phyloP scores from a whole-genome alignment of 78 protist species.

The Isochrysis galbana region DNA sequence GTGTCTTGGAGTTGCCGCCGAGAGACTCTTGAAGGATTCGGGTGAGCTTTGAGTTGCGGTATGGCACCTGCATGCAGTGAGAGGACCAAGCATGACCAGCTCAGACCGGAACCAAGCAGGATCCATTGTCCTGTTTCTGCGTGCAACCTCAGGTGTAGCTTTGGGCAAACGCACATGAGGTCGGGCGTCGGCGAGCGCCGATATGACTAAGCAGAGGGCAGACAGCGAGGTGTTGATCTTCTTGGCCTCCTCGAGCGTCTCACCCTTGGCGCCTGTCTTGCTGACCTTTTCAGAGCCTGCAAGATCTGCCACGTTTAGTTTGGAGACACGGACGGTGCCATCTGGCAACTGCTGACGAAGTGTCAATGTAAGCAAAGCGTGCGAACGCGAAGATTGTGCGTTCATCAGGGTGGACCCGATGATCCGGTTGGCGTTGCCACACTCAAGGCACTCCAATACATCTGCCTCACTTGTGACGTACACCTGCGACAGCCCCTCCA shows the following conservation, averaged over 20 bases:
- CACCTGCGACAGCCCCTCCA: neutral
- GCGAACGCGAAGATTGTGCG: slow-evolving; percentile 60
- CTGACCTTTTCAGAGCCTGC: slow-evolving; percentile 47
- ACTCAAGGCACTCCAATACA: neutral
- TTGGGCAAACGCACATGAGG: neutral
- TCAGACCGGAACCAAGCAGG: no score
- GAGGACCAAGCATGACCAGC: no score
- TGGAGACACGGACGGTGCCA: slow-evolving; percentile 17
- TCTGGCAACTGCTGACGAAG: slow-evolving; percentile 1
- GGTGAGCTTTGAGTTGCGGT: slow-evolving; percentile 90
- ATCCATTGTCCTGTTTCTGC: no score
- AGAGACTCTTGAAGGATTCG: slow-evolving; percentile 71
- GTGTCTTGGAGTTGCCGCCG: slow-evolving; percentile 67
- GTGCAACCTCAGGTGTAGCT: no score
- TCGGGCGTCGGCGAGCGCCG: slow-evolving; percentile 59
- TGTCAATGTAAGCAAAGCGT: slow-evolving; percentile 57
- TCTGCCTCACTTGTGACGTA: neutral
- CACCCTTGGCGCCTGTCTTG: slow-evolving; percentile 54
- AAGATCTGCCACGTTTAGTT: slow-evolving; percentile 13
- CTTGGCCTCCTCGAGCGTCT: slow-evolving; percentile 66
- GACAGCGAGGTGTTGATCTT: slow-evolving; percentile 68
- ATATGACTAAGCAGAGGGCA: slow-evolving; percentile 75
- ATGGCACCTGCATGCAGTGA: slow-evolving; percentile 87
- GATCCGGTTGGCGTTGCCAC: slow-evolving; percentile 41
- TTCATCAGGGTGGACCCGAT: slow-evolving; percentile 64